These are phyloP conservation scores for Moniliophthora roreri DNA, from an alignment of 1,284 basidiomycete species.

Conservation along the genomic window DNA sequence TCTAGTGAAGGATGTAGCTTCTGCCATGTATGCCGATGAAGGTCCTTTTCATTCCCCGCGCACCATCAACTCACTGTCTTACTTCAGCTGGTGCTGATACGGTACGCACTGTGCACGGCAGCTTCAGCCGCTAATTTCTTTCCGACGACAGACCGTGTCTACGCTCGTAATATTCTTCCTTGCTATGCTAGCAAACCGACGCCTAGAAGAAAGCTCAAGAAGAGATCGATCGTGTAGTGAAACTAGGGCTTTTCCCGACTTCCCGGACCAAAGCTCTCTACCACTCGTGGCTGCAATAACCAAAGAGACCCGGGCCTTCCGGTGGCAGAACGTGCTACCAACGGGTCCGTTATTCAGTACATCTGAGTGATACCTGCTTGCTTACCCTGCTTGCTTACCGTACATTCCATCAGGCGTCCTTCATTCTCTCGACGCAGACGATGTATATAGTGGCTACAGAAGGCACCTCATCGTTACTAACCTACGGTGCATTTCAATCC, in stretches of 20 bases:
- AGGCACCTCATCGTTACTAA: slow-evolving; percentile 9
- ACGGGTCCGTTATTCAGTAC: neutral
- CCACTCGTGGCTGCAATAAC: neutral
- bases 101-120: neutral
- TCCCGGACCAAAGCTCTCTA: slow-evolving; percentile 6
- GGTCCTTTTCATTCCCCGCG: neutral
- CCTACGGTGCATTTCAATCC: too few species aligned
- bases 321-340: neutral
- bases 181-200: slow-evolving; percentile 13
- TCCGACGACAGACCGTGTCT: slow-evolving; percentile 3
- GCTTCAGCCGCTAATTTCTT: too few species aligned
- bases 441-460: slow-evolving; percentile 24
- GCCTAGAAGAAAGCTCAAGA: slow-evolving; percentile 9
- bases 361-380: neutral
- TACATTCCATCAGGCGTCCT: slow-evolving; percentile 17
- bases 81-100: slow-evolving; percentile 1
- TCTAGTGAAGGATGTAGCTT: neutral
- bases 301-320: slow-evolving; percentile 1
- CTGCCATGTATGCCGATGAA: neutral
- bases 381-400: neutral
- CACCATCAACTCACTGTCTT: neutral
- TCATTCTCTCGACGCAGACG: slow-evolving; percentile 22
- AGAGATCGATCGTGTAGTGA: slow-evolving; percentile 12
- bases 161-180: slow-evolving; percentile 17
- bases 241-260: slow-evolving; percentile 5